Evolutionary conservation across 768 basidiomycete species (phyloP).

Genomic region (Collybia sordida): DNA sequence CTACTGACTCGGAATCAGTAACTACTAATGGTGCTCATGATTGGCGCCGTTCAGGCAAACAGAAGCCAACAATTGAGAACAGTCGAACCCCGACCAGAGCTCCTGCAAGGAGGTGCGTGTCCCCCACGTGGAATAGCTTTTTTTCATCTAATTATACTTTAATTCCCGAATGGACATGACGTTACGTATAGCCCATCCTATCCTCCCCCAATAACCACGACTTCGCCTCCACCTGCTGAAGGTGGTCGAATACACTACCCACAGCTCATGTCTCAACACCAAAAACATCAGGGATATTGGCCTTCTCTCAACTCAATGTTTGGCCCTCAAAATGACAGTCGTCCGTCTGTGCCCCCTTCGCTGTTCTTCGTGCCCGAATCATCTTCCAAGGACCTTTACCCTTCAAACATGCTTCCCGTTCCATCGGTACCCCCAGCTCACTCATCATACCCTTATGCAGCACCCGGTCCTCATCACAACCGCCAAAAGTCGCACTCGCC

Average conservation of each 20-base stretch:
- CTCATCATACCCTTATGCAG: constrained; percentile 8
- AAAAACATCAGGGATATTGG: constrained; percentile 73
- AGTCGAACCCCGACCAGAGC: constrained; percentile 25
- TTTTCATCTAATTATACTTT: too few species aligned
- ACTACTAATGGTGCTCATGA: constrained; percentile 16
- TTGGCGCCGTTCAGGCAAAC: constrained; percentile 19
- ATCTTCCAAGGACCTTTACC: constrained; percentile 19
- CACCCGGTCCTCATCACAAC: constrained; percentile 18
- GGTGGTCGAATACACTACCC: constrained; percentile 57
- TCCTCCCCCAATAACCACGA: constrained; percentile 66
- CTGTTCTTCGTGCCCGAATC: constrained; percentile 42
- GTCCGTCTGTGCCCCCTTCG: constrained; percentile 36
- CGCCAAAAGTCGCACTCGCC: constrained; percentile 20
- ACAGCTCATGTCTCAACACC: constrained; percentile 77
- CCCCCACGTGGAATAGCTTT: not conserved
- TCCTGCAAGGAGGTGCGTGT: constrained; percentile 34
- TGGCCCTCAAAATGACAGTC: constrained; percentile 29
- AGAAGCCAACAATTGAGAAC: constrained; percentile 19
- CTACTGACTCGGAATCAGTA: constrained; percentile 45
- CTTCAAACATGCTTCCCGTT: constrained; percentile 7
- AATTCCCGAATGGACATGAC: too few species aligned
- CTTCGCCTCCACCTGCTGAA: constrained; percentile 61
- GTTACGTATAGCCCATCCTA: constrained; percentile 27
- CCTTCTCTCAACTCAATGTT: constrained; percentile 83
- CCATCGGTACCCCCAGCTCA: constrained; percentile 5